Evolutionary conservation across 805 yeast genomes (phyloP), one percentile per base, ranked within the genome.

Genomic region (Osmozyma mogii): DNA sequence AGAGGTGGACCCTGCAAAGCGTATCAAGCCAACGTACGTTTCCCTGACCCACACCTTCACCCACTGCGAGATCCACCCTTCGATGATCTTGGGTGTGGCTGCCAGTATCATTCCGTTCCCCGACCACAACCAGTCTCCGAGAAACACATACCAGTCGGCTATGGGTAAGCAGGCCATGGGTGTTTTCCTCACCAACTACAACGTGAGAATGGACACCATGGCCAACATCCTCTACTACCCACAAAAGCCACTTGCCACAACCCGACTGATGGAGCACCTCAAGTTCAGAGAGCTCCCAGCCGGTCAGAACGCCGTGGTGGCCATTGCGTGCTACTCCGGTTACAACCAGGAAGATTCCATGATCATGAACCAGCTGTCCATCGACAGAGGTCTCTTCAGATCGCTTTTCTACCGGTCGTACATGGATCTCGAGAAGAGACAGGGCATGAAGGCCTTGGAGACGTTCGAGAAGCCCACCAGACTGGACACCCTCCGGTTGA

Each of bases 131-230:
- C 98, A 92, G 68, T 88, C 96, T 37, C 98, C 98, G 37, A 89
- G 98, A 78, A 92, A 92, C 55, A 92, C 98, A 3, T 92, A 92
- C 61, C 98, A 92, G 67, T 88, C 96, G 55, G 98, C 98, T 41
- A 92, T 92, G 98, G 98, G 98, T 76, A 92, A 92, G 61, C 98
- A 92, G 65, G 98, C 98, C 34, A 92, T 92, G 98, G 98, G 98
- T 54, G 97, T 92, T 7, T 89, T 84, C 58, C 70, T 89, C 49
- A 92, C 98, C 4, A 92, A 92, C 53, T 92, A 89, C 58, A 74
- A 80, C 35, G 95, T 89, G 30, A 84, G 98, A 64, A 92, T 92
- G 98, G 98, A 92, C 60, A 92, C 98, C 1, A 92, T 92, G 98
- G 96, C 98, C 7, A 92, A 92, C 53, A 89, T 92, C 47, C 69